Base-by-base conservation (phyloP, 1,139 yeast species). In the Pneumocystis murina region DNA sequence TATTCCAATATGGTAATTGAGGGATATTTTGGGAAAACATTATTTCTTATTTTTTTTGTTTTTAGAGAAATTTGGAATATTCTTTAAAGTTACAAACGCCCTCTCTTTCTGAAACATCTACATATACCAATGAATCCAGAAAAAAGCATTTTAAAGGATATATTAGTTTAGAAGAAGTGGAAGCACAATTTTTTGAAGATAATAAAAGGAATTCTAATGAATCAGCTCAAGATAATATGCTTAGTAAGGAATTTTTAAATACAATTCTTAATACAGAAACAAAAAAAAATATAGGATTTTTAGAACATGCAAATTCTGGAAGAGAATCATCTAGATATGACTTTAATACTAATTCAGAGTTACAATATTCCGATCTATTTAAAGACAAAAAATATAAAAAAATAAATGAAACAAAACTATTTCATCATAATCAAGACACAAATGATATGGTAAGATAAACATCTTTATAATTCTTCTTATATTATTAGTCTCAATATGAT, bases 111-210 rank as follows among this genome's bases (percentile, higher is more conserved):
- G 54, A n/a, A 41, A 17, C 28, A 17, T 7, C 35, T 33, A 41
- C 1, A 7, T 41, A 17, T 41, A 17, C 54, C 1, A n/a, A 17
- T 17, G 28, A 41, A 7, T 41, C 54, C 6, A 17, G 1, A 17
- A 41, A 6, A 8, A 41, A 24, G 17, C 62, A 41, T 16, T 64
- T 69, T 48, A 77, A 76, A 71, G 81, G 78, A 70, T 78, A 84
- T 61, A 76, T 84, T 68, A 84, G 91, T 17, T 77, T 86, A 69
- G 89, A 84, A 72, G 92, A 87, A 70, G 84, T 85, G 68, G 92
- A 86, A 72, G 87, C 91, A 16, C 88, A 83, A 70, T 79, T 86
- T 74, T 77, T 83, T 67, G 75, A 73, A 48, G 61, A 55, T 14
- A 36, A n/a, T 28, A 41, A 33, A 24, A 48, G 20, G 28, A 24